These are phyloP conservation scores for Candida silvicultrix DNA, from an alignment of 805 yeast species.

Conservation along the genomic window DNA sequence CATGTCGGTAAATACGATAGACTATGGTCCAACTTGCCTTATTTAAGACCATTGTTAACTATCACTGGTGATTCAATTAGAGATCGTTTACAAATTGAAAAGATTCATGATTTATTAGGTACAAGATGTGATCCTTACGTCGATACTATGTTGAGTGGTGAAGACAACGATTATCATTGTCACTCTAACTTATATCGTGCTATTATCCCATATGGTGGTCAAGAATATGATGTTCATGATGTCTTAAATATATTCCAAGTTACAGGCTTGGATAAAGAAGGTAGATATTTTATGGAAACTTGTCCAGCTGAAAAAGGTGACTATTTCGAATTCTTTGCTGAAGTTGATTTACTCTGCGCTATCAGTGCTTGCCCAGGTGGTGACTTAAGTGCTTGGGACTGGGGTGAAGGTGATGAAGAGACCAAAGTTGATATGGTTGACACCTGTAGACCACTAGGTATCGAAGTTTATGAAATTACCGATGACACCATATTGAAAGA, in stretches of 20 bases:
- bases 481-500: slow-evolving; percentile 37
- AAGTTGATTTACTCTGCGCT: slow-evolving; percentile 57
- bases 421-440: slow-evolving; percentile 46
- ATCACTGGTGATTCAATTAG: slow-evolving; percentile 57
- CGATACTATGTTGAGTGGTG: slow-evolving; percentile 56
- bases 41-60: slow-evolving; percentile 55
- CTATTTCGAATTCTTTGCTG: slow-evolving; percentile 63
- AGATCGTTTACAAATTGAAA: slow-evolving; percentile 55
- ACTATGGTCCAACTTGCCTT: slow-evolving; percentile 63
- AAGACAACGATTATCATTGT: slow-evolving; percentile 61
- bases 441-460: slow-evolving; percentile 57
- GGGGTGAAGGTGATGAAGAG: slow-evolving; percentile 54
- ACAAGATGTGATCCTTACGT: slow-evolving; percentile 69
- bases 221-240: slow-evolving; percentile 63
- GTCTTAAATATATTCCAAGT: slow-evolving; percentile 66
- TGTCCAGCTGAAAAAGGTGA: slow-evolving; percentile 57
- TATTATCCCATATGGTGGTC: slow-evolving; percentile 51
- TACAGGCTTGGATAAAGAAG: slow-evolving; percentile 59
- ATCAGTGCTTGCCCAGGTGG: slow-evolving; percentile 69
- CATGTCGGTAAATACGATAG: slow-evolving; percentile 58
- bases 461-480: slow-evolving; percentile 51
- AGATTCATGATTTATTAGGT: slow-evolving; percentile 60
- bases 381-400: slow-evolving; percentile 60
- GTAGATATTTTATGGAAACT: slow-evolving; percentile 66
- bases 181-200: slow-evolving; percentile 60